phyloP scores from a whole-genome alignment of 2,329 filamentous ascomycete genomes.

The Aspergillus texensis region DNA sequence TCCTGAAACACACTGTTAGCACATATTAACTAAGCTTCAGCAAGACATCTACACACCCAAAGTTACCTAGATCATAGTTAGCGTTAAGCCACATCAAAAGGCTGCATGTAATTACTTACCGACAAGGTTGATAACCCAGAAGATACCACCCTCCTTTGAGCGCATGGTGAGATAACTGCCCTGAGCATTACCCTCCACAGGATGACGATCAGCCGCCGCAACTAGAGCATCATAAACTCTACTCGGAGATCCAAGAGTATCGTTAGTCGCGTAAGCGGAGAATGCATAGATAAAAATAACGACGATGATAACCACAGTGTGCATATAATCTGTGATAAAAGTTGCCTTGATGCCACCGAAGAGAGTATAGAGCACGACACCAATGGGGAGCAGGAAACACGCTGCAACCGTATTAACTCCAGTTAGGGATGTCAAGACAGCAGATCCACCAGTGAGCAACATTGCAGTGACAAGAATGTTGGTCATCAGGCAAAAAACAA shows the following conservation, averaged over 20 bases:
- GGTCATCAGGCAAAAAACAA: slow-evolving; percentile 79
- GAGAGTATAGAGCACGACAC: slow-evolving; percentile 78
- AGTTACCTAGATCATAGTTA: slow-evolving; percentile 28
- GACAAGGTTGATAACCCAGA: slow-evolving; percentile 89
- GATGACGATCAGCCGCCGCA: slow-evolving; percentile 68
- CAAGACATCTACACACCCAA: slow-evolving; percentile 25
- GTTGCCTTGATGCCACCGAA: slow-evolving; percentile 81
- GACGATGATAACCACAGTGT: slow-evolving; percentile 73
- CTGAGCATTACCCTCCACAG: slow-evolving; percentile 75
- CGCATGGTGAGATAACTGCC: slow-evolving; percentile 88
- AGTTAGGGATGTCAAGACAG: slow-evolving; percentile 71
- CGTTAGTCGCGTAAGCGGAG: slow-evolving; percentile 75
- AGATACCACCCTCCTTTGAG: slow-evolving; percentile 77
- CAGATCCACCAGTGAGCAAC: slow-evolving; percentile 81
- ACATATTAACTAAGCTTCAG: neutral
- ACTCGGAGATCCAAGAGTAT: slow-evolving; percentile 71
- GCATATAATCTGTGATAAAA: slow-evolving; percentile 82
- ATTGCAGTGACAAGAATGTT: slow-evolving; percentile 88
- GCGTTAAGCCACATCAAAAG: neutral
- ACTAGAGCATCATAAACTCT: slow-evolving; percentile 78
- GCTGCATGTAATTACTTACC: slow-evolving; percentile 66
- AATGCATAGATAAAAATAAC: slow-evolving; percentile 86
- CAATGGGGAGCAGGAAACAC: slow-evolving; percentile 79
- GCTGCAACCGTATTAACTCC: slow-evolving; percentile 78
- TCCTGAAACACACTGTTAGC: slow-evolving; percentile 44